A percentile compares a stretch with the other conserved stretches of the same genome.
These are phyloP conservation scores for Knoxdaviesia proteae DNA, from an alignment of 2,329 filamentous ascomycete species.

Conservation along the genomic window DNA sequence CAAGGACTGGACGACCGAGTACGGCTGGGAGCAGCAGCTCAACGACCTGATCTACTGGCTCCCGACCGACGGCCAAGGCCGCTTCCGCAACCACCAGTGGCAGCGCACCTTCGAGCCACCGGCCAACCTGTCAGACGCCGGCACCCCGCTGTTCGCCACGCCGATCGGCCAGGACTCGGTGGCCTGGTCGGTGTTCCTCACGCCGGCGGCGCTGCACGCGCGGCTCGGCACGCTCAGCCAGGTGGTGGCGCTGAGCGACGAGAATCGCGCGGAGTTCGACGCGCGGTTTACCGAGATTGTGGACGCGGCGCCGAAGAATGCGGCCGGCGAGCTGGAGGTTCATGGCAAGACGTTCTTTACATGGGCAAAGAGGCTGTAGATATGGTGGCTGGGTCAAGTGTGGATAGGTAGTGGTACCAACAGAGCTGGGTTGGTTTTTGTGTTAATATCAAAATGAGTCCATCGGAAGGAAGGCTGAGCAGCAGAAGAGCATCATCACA, in stretches of 20 bases:
- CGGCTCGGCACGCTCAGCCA: constrained; percentile 47
- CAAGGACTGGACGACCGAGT: constrained; percentile 28
- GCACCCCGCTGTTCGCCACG: constrained; percentile 31
- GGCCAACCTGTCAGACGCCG: constrained; percentile 15
- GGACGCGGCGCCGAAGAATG: constrained; percentile 32
- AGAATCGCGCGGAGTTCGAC: constrained; percentile 25
- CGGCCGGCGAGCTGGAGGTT: constrained; percentile 38
- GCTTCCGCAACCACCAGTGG: constrained; percentile 47
- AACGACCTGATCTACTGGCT: constrained; percentile 35
- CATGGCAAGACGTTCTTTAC: constrained; percentile 43
- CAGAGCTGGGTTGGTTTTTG: no score
- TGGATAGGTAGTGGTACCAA: no score
- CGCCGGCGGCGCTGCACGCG: constrained; percentile 38
- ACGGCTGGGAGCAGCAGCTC: constrained; percentile 39
- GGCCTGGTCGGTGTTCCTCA: constrained; percentile 37
- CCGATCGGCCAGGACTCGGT: constrained; percentile 37
- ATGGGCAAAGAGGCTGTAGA: constrained; percentile 33
- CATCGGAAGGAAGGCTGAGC: no score
- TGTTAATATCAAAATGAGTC: no score
- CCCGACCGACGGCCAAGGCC: constrained; percentile 32
- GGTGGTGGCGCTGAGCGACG: constrained; percentile 35
- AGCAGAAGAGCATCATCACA: no score
- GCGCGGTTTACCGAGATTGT: constrained; percentile 32
- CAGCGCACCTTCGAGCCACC: constrained; percentile 41
- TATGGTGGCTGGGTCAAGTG: no score